These are phyloP conservation scores for Pseudoturritis turrita DNA, from an alignment of 345 rosid genomes.

Conservation along the genomic window DNA sequence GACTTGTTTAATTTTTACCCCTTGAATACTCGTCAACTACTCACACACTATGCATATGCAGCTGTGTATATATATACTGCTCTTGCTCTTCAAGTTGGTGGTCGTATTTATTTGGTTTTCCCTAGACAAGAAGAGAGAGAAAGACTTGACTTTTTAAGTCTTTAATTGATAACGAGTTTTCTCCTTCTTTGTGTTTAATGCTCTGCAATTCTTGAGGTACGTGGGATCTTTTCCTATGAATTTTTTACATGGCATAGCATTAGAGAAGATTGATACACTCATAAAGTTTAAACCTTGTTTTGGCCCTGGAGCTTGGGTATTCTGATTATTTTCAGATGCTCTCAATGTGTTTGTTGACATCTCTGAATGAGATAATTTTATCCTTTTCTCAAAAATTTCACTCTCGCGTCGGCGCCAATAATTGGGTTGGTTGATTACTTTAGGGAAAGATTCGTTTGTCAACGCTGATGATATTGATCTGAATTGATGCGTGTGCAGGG, in stretches of 20 bases:
- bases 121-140: background rate
- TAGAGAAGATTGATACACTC: background rate
- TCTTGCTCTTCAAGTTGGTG: background rate
- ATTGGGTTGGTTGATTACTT: background rate
- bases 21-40: constrained; percentile 23
- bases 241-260: background rate
- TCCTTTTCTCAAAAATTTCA: background rate
- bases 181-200: background rate
- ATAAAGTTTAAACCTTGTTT: background rate
- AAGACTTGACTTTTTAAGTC: constrained; percentile 1
- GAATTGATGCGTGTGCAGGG: constrained; percentile 8
- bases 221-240: background rate
- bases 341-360: constrained; percentile 8
- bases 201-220: constrained; percentile 23
- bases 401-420: background rate
- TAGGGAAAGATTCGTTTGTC: constrained; percentile 23
- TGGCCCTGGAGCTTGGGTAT: background rate
- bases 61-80: constrained; percentile 9
- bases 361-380: constrained; percentile 1
- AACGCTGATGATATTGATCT: constrained; percentile 10
- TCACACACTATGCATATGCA: background rate
- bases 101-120: background rate
- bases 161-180: constrained; percentile 1
- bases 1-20: background rate
- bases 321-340: background rate